phyloP scores from a whole-genome alignment of 2,329 filamentous ascomycete genomes.

The Trichoderma sp. region DNA sequence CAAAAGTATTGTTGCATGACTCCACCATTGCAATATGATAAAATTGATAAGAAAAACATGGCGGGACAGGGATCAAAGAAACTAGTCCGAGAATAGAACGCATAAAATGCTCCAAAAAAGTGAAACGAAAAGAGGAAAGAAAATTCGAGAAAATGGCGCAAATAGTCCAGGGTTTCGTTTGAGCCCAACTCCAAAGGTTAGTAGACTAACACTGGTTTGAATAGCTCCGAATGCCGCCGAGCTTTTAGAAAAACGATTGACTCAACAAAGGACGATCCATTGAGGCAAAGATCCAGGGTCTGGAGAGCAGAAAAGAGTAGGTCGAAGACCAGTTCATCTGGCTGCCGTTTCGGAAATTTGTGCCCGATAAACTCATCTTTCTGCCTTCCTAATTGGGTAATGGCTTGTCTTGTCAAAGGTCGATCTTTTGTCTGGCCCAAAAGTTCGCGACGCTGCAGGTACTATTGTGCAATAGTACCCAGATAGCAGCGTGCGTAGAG shows the following conservation, averaged over 20 bases:
- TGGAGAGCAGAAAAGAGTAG: conserved; percentile 7
- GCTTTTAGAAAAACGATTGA: neutral
- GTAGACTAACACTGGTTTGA: neutral
- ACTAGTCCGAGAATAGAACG: conserved; percentile 21
- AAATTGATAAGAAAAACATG: neutral
- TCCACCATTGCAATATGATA: conserved; percentile 25
- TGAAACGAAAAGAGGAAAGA: neutral
- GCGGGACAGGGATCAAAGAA: neutral
- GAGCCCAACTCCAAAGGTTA: neutral
- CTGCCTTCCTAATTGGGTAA: conserved; percentile 25
- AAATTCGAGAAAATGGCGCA: conserved; percentile 25
- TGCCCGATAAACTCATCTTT: conserved; percentile 4
- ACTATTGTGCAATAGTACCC: neutral
- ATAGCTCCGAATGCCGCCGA: neutral
- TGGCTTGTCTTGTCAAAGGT: neutral
- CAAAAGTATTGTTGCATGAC: conserved; percentile 13
- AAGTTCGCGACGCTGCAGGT: neutral
- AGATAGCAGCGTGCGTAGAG: neutral
- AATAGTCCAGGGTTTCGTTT: conserved; percentile 2
- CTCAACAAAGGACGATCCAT: neutral
- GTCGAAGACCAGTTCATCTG: neutral
- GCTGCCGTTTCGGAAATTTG: conserved; percentile 15
- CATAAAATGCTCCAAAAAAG: neutral
- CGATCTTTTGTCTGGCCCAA: conserved; percentile 9
- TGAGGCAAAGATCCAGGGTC: neutral